Evolutionary conservation across 306 rosid genomes (phyloP), one percentile per base, ranked within the genome.

Genomic region (Lagenaria siceraria): DNA sequence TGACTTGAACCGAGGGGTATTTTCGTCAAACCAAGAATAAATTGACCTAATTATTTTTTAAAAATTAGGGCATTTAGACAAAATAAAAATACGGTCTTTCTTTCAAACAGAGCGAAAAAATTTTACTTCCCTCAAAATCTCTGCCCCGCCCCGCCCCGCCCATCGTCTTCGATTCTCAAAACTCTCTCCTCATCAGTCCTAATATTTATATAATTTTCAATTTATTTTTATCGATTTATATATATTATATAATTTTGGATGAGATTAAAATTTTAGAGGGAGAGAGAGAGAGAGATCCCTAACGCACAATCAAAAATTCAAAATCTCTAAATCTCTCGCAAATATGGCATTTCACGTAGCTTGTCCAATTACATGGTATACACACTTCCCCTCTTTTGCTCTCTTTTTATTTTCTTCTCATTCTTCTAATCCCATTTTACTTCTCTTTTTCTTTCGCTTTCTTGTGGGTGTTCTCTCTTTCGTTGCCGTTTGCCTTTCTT

Each of bases 331-430:
- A 78, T 83, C 77, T 52, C 74, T 83, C 81, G 77, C 82, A 80
- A 83, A 86, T 79, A 90, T 90, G 95, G 95, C 95, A 82, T 90
- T 90, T 90, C 95, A 90, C 87, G 95, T 88, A 75, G 95, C 89
- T 82, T 90, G 95, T 86, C 92, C 95, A 88, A 88, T 90, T 86
- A 90, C 95, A 83, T 88, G 95, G 95, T 88, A 83, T 51, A 40
- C 64, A 61, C 75, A 54, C 78, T 59, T 77, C 79, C 40, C 65
- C 51, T 6, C 58, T 78, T 36, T 78, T 21, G 72, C 65, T 62
- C 66, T 71, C n/a, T 52, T 35, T 18, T 17, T 33, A 51, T 51
- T 51, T 51, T 17, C n/a, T 51, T 17, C 8, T 51, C 52, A 13
- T 51, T 18, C 5, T 46, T 64, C 55, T 29, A 69, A 69, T 69